Evolutionary conservation across 176 grass and related monocot genomes (phyloP), one percentile per base, ranked within the genome.

Genomic region (Alloteropsis semialata): DNA sequence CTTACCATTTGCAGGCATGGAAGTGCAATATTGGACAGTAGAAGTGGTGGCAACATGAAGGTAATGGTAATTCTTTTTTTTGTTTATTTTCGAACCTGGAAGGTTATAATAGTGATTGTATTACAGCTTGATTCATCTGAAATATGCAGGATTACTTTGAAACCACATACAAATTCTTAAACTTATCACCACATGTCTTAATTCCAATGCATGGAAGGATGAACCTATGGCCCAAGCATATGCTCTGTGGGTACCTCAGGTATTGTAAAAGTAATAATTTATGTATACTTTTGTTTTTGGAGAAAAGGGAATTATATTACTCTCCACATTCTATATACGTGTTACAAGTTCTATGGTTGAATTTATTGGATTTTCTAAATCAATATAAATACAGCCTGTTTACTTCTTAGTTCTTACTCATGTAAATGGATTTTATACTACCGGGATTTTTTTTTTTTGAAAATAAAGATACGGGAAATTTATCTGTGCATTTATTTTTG

Each of bases 121-220:
- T 78, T 5, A 79, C 18, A 76, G 16, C 14, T 39, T 88, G 2
- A 72, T 81, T 77, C n/a, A n/a, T n/a, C n/a, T 82, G 83, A 41
- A 44, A 89, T 56, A 24, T 86, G 69, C 84, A 98, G 92, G 96
- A 95, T 50, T 98, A 98, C 75, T 98, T 93, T 72, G 75, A 95
- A 71, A 98, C 92, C 5, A 95, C 96, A 25, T 95, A 95, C 89
- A 95, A 84, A 80, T 98, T 98, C 82, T 62, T 98, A 84, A 89
- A 91, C 76, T 62, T 95, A 41, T 93, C 96, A 81, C 96, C 96
- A 3, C 92, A 98, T 46, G 79, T 98, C 21, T 67, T 98, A 89
- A 90, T 98, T 82, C 96, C 96, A 69, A 98, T 98, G 92, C 96
- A 98, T 84, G 96, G 96, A 65, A 89, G 92, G 86, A 87, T 98